phyloP scores from a whole-genome alignment of 768 basidiomycete species.

The Rhizopogon rudus region DNA sequence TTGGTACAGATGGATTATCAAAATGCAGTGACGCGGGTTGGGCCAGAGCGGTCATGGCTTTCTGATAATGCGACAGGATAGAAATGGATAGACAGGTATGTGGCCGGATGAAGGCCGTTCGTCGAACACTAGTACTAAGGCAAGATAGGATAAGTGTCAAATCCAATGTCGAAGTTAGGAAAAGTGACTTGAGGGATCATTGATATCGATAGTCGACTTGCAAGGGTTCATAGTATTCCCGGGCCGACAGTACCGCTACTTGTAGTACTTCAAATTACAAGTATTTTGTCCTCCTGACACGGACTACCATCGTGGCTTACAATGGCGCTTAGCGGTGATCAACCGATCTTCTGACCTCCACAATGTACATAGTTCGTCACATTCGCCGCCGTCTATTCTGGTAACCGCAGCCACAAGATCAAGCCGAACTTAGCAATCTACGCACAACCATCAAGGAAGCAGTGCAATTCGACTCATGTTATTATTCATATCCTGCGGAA shows the following conservation, averaged over 20 bases:
- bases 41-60: conserved; percentile 1
- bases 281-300: no score
- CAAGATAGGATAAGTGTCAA: neutral
- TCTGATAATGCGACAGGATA: neutral
- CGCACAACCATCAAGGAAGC: neutral
- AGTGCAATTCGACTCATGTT: neutral
- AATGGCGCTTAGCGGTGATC: no score
- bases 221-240: no score
- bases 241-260: neutral
- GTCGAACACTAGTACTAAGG: no score
- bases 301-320: no score
- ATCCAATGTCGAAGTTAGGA: no score
- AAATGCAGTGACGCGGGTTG: neutral
- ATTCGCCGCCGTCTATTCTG: neutral
- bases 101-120: no score
- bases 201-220: no score
- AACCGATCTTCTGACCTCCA: neutral
- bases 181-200: no score
- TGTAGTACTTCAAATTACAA: no score
- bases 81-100: no score
- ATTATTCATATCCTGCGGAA: neutral
- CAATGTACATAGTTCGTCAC: neutral
- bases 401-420: neutral
- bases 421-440: neutral
- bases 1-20: conserved; percentile 6